Percentiles rank a stretch among this genome's conserved stretches.
Evolutionary conservation across 2,329 filamentous ascomycete species (phyloP).

Genomic region (Plenodomus tracheiphilus): DNA sequence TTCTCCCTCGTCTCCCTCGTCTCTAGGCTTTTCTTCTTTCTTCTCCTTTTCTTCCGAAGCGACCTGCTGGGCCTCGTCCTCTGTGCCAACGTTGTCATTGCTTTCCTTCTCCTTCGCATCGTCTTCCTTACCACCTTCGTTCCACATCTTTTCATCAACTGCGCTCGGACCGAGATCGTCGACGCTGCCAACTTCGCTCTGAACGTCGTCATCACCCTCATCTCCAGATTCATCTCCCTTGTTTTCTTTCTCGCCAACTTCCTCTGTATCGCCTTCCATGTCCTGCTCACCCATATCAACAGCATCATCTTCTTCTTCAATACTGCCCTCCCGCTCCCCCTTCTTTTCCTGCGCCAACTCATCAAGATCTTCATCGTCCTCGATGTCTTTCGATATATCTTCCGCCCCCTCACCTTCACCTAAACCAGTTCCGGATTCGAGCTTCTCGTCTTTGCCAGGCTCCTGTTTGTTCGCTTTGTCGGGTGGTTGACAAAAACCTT

Average conservation of each 20-base stretch:
- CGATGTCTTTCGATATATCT: constrained; percentile 96
- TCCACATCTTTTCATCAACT: constrained; percentile 99
- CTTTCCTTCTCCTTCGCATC: constrained; percentile 81
- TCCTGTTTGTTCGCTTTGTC: constrained; percentile 72
- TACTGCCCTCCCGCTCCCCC: constrained; percentile 61
- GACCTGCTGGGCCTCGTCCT: constrained; percentile 51
- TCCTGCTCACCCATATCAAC: constrained; percentile 94
- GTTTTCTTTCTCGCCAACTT: constrained; percentile 57
- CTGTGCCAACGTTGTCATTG: constrained; percentile 58
- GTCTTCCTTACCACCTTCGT: constrained; percentile 77
- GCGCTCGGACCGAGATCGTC: constrained; percentile 87
- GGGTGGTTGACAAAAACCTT: constrained; percentile 89
- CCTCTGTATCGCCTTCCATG: constrained; percentile 80
- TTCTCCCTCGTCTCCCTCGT: constrained; percentile 67
- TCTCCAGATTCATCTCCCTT: constrained; percentile 58
- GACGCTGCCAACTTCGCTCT: constrained; percentile 88
- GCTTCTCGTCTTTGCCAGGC: constrained; percentile 71
- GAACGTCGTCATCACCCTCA: constrained; percentile 65
- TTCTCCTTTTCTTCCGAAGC: constrained; percentile 54
- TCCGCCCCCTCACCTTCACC: constrained; percentile 94
- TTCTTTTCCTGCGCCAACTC: constrained; percentile 87
- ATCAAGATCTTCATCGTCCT: constrained; percentile 87
- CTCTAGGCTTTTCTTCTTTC: constrained; percentile 53
- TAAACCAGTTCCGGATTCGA: constrained; percentile 89
- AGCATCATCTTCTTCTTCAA: constrained; percentile 80